A percentile compares a stretch with the other conserved stretches of the same genome.
Evolutionary conservation across 179 eudicot genomes (phyloP).

Genomic region (Silene noctiflora): DNA sequence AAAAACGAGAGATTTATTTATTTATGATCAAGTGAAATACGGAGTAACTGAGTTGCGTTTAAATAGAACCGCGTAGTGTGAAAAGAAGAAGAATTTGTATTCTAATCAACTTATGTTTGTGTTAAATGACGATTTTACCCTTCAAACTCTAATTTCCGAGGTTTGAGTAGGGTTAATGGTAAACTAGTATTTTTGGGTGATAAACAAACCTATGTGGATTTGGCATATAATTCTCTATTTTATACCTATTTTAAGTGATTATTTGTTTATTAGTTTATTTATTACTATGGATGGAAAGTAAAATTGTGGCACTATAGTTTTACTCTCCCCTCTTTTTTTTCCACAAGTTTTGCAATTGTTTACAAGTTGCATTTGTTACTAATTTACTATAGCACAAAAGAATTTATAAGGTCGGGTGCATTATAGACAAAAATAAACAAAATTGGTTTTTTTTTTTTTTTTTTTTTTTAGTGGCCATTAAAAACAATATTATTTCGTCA

Average conservation of each 20-base stretch:
- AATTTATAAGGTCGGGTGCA: too few relatives aligned
- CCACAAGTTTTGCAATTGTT: too few relatives aligned
- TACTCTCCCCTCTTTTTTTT: slow-evolving; percentile 7
- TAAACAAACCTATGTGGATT: slow-evolving; percentile 13
- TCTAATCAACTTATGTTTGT: not conserved
- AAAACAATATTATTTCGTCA: too few relatives aligned
- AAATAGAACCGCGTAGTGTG: slow-evolving; percentile 21
- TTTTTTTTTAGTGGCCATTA: too few relatives aligned
- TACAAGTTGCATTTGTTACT: too few relatives aligned
- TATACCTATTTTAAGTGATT: slow-evolving; percentile 16
- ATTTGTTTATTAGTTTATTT: not conserved
- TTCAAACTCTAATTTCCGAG: slow-evolving; percentile 12
- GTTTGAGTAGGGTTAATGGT: slow-evolving; percentile 4
- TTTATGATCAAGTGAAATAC: not conserved
- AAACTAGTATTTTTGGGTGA: not conserved
- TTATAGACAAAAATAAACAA: too few relatives aligned
- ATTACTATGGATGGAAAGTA: not conserved
- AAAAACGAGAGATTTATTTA: not conserved
- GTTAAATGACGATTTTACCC: slow-evolving; percentile 15
- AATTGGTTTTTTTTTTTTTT: too few relatives aligned
- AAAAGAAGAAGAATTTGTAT: not conserved
- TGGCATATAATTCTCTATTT: slow-evolving; percentile 13
- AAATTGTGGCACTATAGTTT: not conserved
- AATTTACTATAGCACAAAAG: too few relatives aligned
- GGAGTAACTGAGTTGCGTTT: slow-evolving; percentile 9